phyloP scores from a whole-genome alignment of 495 filamentous ascomycete genomes.

The Neurospora africana region DNA sequence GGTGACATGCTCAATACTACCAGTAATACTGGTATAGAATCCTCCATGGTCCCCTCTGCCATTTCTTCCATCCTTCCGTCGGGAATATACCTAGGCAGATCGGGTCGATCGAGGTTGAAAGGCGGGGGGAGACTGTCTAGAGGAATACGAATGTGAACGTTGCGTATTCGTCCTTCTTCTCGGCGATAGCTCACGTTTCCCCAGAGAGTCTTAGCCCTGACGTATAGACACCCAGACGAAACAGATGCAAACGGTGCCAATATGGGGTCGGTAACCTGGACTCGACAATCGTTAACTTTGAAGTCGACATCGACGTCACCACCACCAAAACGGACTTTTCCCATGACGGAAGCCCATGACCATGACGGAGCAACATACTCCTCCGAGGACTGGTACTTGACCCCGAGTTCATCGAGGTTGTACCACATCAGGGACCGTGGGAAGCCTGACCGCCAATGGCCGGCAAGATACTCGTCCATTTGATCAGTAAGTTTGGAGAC shows the following conservation, averaged over 20 bases:
- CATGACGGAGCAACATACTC: background rate
- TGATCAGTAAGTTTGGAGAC: background rate
- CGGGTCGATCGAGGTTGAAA: background rate
- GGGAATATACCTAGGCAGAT: background rate
- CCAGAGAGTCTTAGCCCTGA: background rate
- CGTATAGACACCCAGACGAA: background rate
- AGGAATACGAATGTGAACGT: background rate
- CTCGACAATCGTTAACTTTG: background rate
- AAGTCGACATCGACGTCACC: background rate
- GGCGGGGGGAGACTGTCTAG: background rate
- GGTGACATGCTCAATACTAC: background rate
- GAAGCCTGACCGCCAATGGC: background rate
- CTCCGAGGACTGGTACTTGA: background rate
- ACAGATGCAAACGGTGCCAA: background rate
- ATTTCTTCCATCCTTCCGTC: background rate
- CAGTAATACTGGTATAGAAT: background rate
- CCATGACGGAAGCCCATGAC: background rate
- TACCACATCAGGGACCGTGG: background rate
- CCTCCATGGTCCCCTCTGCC: background rate
- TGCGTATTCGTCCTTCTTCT: background rate
- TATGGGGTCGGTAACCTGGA: background rate
- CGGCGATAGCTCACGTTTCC: background rate
- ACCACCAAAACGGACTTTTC: background rate
- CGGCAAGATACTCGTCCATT: background rate
- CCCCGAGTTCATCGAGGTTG: background rate